Evolutionary conservation across 306 rosid genomes (phyloP).

Genomic region (Gillenia trifoliata): DNA sequence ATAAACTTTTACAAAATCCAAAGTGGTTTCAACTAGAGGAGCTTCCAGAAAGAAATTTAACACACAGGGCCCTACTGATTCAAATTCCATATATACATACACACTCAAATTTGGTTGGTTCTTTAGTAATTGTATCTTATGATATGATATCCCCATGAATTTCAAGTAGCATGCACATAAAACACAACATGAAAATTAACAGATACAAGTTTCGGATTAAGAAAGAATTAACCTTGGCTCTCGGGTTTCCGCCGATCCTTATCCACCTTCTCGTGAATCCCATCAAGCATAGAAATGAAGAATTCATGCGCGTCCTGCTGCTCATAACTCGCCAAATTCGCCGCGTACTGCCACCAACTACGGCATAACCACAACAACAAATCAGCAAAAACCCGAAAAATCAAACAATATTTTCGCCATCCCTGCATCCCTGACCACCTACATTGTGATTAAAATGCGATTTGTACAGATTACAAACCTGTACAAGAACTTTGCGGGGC

Average conservation of each 20-base stretch:
- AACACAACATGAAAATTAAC: constrained; percentile 10
- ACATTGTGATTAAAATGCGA: not conserved
- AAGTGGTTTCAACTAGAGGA: not conserved
- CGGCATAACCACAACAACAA: constrained; percentile 15
- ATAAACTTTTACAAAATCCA: not conserved
- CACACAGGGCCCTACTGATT: not conserved
- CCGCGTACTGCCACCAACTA: constrained; percentile 99
- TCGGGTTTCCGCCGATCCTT: constrained; percentile 62
- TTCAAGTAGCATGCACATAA: not conserved
- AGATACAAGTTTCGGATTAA: not conserved
- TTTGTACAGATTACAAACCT: constrained; percentile 42
- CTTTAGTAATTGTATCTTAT: not conserved
- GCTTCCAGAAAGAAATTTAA: not conserved
- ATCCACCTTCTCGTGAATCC: constrained; percentile 87
- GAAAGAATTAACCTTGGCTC: constrained; percentile 57
- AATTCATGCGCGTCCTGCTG: constrained; percentile 99
- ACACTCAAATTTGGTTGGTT: not conserved
- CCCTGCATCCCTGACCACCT: not conserved
- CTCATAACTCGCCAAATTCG: constrained; percentile 88
- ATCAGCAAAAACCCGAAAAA: constrained; percentile 2
- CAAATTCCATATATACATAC: not conserved
- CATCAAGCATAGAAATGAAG: constrained; percentile 96
- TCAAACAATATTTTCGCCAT: not conserved
- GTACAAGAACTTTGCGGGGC: constrained; percentile 88
- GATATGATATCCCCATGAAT: not conserved